Percentiles rank a stretch among this genome's conserved stretches.
Conservation (phyloP, 169 alveolate genomes). For the Theileria parva region DNA sequence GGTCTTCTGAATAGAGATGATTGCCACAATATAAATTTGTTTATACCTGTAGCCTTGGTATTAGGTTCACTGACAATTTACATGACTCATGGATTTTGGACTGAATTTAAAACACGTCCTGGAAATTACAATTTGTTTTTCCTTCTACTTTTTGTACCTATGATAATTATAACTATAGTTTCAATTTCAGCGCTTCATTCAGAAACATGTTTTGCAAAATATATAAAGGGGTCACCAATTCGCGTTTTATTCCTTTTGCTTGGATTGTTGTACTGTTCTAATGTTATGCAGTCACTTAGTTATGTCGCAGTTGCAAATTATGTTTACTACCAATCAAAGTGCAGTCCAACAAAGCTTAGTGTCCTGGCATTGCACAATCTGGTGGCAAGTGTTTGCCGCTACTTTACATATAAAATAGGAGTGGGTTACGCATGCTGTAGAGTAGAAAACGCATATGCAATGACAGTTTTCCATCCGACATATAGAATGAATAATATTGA, state of each 20-base stretch:
- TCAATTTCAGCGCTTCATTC: background rate
- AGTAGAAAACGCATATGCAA: background rate
- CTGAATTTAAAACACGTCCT: background rate
- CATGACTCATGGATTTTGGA: background rate
- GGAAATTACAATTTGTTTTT: background rate
- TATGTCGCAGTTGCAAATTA: background rate
- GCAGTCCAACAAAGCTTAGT: background rate
- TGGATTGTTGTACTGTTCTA: background rate
- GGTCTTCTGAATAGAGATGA: background rate
- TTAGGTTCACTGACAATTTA: background rate
- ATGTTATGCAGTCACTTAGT: background rate
- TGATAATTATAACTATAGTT: background rate
- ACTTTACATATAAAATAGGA: background rate
- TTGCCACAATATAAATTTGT: slow-evolving; percentile 3
- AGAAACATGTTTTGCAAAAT: background rate
- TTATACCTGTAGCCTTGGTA: background rate
- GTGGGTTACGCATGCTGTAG: background rate
- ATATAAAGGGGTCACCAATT: background rate
- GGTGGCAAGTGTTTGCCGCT: background rate
- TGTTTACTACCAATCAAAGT: background rate
- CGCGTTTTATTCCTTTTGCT: background rate
- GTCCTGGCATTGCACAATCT: background rate
- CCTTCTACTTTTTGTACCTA: background rate
- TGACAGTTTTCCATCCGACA: background rate
- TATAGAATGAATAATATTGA: background rate